A percentile compares a stretch with the other conserved stretches of the same genome.
phyloP scores from a whole-genome alignment of 2,329 filamentous ascomycete genomes.

The Trematosphaeria pertusa region DNA sequence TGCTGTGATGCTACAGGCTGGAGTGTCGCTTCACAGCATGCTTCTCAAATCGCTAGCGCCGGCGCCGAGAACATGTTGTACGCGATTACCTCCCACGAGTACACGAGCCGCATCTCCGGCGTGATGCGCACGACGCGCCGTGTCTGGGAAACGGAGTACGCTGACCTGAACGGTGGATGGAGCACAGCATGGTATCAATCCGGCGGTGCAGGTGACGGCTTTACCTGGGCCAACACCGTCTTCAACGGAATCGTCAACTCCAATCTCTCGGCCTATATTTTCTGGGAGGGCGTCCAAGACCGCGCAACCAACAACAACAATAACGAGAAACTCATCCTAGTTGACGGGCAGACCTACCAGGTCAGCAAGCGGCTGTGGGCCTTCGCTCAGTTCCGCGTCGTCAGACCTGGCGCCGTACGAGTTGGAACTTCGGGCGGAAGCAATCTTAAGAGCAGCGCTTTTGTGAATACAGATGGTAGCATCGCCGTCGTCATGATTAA shows the following conservation, averaged over 20 bases:
- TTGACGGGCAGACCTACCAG: conserved; percentile 42
- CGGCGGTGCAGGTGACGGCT: conserved; percentile 59
- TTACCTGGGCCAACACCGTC: conserved; percentile 64
- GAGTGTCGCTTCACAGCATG: conserved; percentile 47
- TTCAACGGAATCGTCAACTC: conserved; percentile 57
- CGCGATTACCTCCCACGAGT: conserved; percentile 53
- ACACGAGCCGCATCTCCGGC: conserved; percentile 50
- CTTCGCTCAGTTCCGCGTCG: conserved; percentile 50
- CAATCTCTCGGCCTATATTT: conserved; percentile 61
- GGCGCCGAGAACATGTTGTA: conserved; percentile 50
- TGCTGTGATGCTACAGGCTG: conserved; percentile 57
- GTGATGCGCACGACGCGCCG: conserved; percentile 52
- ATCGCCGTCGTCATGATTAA: conserved; percentile 37
- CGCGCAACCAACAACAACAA: conserved; percentile 47
- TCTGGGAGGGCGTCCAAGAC: conserved; percentile 59
- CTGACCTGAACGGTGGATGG: conserved; percentile 52
- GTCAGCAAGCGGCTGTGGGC: conserved; percentile 51
- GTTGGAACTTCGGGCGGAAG: conserved; percentile 40
- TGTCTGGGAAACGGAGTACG: conserved; percentile 62
- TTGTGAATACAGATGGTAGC: conserved; percentile 43
- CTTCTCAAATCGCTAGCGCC: conserved; percentile 46
- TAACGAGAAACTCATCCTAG: conserved; percentile 44
- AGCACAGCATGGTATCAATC: conserved; percentile 55
- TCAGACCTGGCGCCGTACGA: conserved; percentile 49
- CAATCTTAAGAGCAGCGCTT: conserved; percentile 42